These are phyloP conservation scores for Coemansia sp. DNA, from an alignment of 192 early-diverging fungal species.

Conservation along the genomic window DNA sequence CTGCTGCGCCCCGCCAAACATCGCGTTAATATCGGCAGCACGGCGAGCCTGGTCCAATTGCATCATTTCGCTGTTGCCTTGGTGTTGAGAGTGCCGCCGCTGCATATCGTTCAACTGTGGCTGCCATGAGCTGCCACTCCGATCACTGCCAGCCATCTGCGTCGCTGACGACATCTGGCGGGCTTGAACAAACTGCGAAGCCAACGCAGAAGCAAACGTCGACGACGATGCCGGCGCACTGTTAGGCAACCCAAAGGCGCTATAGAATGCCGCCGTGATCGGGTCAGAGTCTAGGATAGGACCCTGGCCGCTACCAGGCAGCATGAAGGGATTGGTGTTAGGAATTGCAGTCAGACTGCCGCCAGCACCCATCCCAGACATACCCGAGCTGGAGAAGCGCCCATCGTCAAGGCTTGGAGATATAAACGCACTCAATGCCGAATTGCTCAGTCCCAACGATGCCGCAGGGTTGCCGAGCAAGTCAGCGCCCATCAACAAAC, in stretches of 20 bases:
- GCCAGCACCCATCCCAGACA: slow-evolving; percentile 10
- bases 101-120: neutral
- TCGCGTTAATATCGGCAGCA: neutral
- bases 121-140: slow-evolving; percentile 4
- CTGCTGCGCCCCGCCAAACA: slow-evolving; percentile 8
- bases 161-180: slow-evolving; percentile 41
- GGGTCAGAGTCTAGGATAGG: slow-evolving; percentile 42
- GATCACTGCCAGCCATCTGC: neutral
- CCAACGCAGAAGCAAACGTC: slow-evolving; percentile 23
- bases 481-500: slow-evolving; percentile 39
- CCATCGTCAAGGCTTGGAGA: slow-evolving; percentile 21
- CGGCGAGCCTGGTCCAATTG: neutral
- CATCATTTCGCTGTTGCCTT: slow-evolving; percentile 6
- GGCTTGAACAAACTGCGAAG: slow-evolving; percentile 28
- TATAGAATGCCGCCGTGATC: slow-evolving; percentile 53
- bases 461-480: slow-evolving; percentile 22
- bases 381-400: slow-evolving; percentile 12
- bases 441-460: slow-evolving; percentile 30
- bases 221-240: slow-evolving; percentile 14
- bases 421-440: slow-evolving; percentile 33
- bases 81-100: slow-evolving; percentile 9
- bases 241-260: slow-evolving; percentile 43
- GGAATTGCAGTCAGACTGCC: slow-evolving; percentile 37
- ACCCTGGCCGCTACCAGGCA: slow-evolving; percentile 52
- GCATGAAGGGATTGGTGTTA: slow-evolving; percentile 56